Conservation (phyloP, 1,284 basidiomycete species). For the Coriolopsis trogii region DNA sequence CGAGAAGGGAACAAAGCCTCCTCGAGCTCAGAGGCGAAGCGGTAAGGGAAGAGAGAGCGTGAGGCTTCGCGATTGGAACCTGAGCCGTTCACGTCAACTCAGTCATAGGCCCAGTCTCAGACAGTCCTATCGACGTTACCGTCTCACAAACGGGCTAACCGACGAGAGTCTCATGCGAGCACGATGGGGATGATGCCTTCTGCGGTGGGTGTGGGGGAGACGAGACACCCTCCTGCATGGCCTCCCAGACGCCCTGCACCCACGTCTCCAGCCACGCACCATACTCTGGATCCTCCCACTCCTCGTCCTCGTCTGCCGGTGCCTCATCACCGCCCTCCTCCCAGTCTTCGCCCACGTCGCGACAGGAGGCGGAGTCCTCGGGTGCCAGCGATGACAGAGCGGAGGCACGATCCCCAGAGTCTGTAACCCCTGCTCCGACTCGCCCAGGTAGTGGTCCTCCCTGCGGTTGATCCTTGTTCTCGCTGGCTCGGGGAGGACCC, state of each 20-base stretch:
- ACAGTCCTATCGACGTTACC: too few relatives aligned
- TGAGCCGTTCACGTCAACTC: too few relatives aligned
- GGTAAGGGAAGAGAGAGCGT: too few relatives aligned
- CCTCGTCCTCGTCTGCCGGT: neutral
- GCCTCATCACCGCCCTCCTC: neutral
- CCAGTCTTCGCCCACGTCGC: neutral
- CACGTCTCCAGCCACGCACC: neutral
- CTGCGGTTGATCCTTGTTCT: neutral
- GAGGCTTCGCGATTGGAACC: too few relatives aligned
- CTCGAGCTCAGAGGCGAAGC: too few relatives aligned
- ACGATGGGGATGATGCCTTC: slow-evolving; percentile 20
- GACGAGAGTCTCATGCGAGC: too few relatives aligned
- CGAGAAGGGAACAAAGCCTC: too few relatives aligned
- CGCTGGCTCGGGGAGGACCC: neutral
- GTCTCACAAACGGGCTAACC: too few relatives aligned
- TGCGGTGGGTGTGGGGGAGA: neutral
- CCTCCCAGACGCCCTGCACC: neutral
- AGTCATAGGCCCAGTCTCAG: too few relatives aligned
- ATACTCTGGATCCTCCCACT: neutral
- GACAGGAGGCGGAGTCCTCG: neutral
- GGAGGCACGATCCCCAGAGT: neutral
- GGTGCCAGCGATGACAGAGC: neutral
- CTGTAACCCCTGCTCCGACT: neutral
- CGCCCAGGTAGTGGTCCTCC: neutral
- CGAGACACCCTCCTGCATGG: neutral